phyloP scores from a whole-genome alignment of 805 yeast genomes.

The Ogataea pilisensis region DNA sequence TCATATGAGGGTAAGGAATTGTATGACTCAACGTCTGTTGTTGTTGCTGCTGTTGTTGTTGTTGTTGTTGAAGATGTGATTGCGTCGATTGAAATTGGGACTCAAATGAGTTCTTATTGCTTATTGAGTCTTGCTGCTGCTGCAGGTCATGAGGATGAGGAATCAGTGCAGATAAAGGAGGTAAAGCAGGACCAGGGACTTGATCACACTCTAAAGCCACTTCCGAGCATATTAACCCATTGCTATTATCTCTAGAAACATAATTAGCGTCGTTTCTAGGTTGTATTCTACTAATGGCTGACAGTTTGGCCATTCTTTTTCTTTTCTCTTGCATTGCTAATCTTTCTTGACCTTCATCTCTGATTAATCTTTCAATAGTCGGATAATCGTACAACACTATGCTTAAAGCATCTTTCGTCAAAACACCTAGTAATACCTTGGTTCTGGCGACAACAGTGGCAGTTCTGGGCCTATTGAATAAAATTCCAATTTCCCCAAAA shows the following conservation, averaged over 20 bases:
- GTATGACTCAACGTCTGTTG: background rate
- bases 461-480: slow-evolving; percentile 71
- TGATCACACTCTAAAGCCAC: slow-evolving; percentile 31
- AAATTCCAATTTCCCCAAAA: slow-evolving; percentile 77
- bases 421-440: slow-evolving; percentile 61
- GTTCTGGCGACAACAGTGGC: slow-evolving; percentile 74
- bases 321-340: slow-evolving; percentile 66
- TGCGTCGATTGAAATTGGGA: background rate
- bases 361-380: slow-evolving; percentile 56
- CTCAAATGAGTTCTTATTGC: background rate
- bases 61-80: background rate
- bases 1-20: too few relatives aligned
- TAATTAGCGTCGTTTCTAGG: slow-evolving; percentile 7
- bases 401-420: slow-evolving; percentile 60
- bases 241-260: slow-evolving; percentile 3
- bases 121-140: background rate
- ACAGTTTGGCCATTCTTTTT: slow-evolving; percentile 38
- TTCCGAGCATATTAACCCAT: slow-evolving; percentile 22
- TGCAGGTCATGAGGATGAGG: slow-evolving; percentile 3
- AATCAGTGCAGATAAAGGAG: slow-evolving; percentile 25
- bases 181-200: slow-evolving; percentile 38
- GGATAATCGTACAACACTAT: slow-evolving; percentile 62
- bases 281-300: slow-evolving; percentile 13
- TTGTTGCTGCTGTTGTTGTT: slow-evolving; percentile 1
- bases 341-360: slow-evolving; percentile 79